A percentile compares a stretch with the other conserved stretches of the same genome.
Evolutionary conservation across 805 yeast genomes (phyloP).

Genomic region (Pichia gijzeniarum): DNA sequence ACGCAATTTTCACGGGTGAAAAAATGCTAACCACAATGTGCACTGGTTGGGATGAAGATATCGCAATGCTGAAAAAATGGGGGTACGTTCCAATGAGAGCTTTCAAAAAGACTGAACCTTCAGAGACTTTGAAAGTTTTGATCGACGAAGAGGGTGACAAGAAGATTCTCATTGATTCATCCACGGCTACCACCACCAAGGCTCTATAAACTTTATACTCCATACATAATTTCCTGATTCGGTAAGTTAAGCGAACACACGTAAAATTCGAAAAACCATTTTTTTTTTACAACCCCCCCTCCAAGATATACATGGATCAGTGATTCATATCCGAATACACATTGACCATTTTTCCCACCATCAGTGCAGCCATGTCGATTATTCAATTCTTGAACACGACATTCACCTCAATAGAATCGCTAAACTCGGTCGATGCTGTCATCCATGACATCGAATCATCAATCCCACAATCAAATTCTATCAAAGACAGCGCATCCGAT

Average conservation of each 20-base stretch:
- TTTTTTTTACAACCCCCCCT: too few relatives aligned
- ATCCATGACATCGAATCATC: background rate
- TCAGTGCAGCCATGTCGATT: background rate
- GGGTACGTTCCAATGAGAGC: slow-evolving; percentile 34
- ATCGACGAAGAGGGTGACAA: background rate
- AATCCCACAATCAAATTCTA: background rate
- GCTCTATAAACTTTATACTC: background rate
- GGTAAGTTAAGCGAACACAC: too few relatives aligned
- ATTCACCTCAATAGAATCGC: background rate
- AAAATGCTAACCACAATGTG: slow-evolving; percentile 79
- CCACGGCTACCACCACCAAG: background rate
- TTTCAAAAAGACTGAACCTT: slow-evolving; percentile 9
- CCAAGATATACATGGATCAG: too few relatives aligned
- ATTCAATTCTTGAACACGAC: slow-evolving; percentile 1
- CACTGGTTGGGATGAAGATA: slow-evolving; percentile 81
- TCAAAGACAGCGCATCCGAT: background rate
- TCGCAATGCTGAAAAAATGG: slow-evolving; percentile 60
- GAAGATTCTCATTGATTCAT: background rate
- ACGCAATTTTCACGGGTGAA: slow-evolving; percentile 78
- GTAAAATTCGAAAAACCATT: too few relatives aligned
- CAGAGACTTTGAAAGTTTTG: background rate
- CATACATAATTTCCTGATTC: too few relatives aligned
- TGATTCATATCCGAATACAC: too few relatives aligned
- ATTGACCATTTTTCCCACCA: too few relatives aligned
- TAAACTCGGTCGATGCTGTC: background rate